A percentile compares a stretch with the other conserved stretches of the same genome.
Conservation (phyloP, 2,329 filamentous ascomycete species). For the Dissoconium aciculare region DNA sequence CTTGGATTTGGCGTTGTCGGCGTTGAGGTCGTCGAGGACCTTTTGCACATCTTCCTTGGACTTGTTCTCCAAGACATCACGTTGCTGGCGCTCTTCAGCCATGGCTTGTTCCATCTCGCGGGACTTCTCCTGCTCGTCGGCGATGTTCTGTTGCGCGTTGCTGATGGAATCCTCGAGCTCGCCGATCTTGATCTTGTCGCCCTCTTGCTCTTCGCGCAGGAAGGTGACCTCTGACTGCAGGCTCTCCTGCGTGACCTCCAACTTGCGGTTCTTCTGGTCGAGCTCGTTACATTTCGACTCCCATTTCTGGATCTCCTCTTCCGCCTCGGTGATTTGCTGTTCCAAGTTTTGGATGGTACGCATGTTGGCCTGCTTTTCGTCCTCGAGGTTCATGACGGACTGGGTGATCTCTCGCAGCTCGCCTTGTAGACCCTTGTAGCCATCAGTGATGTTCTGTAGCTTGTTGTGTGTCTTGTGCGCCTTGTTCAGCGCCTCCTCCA, state of each 20-base stretch:
- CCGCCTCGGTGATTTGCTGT: conserved; percentile 66
- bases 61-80: conserved; percentile 69
- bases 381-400: conserved; percentile 70
- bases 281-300: conserved; percentile 73
- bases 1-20: conserved; percentile 64
- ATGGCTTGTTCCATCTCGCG: conserved; percentile 46
- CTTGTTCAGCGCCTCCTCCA: conserved; percentile 35
- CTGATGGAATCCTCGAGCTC: conserved; percentile 76
- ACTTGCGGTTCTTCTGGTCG: conserved; percentile 72
- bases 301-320: conserved; percentile 71
- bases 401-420: conserved; percentile 91
- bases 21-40: conserved; percentile 81
- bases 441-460: conserved; percentile 63
- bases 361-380: conserved; percentile 68
- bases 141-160: conserved; percentile 61
- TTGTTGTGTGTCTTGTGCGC: conserved; percentile 48
- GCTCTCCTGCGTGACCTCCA: conserved; percentile 84
- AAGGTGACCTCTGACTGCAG: conserved; percentile 89
- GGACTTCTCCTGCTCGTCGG: conserved; percentile 63
- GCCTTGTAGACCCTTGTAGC: conserved; percentile 77
- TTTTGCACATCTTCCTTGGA: conserved; percentile 94
- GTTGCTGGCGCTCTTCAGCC: conserved; percentile 65
- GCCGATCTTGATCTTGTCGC: conserved; percentile 94
- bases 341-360: conserved; percentile 71
- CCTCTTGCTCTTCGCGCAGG: conserved; percentile 88